phyloP scores from a whole-genome alignment of 2,329 filamentous ascomycete genomes.

The Epichloe bromicola region DNA sequence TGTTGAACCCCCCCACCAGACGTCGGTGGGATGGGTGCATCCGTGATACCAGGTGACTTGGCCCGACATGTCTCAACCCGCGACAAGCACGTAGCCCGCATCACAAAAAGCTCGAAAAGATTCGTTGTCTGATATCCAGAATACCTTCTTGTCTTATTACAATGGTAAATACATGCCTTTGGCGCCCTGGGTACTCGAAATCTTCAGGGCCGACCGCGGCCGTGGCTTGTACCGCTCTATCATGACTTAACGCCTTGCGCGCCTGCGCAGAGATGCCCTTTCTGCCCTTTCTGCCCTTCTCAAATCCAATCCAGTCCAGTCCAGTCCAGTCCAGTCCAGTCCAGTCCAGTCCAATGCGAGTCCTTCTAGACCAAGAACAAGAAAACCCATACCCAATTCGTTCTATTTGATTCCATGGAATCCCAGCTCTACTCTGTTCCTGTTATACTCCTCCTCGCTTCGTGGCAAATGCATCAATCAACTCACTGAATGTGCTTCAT shows the following conservation, averaged over 20 bases:
- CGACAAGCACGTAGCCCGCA: too few relatives aligned
- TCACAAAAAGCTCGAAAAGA: background rate
- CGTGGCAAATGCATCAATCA: background rate
- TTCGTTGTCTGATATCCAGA: background rate
- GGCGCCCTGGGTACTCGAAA: background rate
- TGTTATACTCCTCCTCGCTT: background rate
- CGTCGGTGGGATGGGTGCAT: background rate
- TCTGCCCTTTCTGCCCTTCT: background rate
- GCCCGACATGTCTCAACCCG: too few relatives aligned
- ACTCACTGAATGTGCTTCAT: background rate
- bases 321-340: background rate
- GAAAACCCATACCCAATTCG: too few relatives aligned
- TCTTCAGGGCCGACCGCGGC: background rate
- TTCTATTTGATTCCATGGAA: too few relatives aligned
- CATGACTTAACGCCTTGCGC: conserved; percentile 14
- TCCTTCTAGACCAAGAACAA: background rate
- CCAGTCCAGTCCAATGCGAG: background rate
- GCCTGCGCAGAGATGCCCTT: background rate
- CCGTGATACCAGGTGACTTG: background rate
- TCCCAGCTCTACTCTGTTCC: background rate
- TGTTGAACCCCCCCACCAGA: background rate
- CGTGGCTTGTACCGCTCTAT: conserved; percentile 15
- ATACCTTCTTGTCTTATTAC: conserved; percentile 1
- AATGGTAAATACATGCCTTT: conserved; percentile 5
- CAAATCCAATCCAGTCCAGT: background rate